Evolutionary conservation across 805 yeast genomes (phyloP), one percentile per base, ranked within the genome.

Genomic region (Yamadazyma takamatsuzukensis): DNA sequence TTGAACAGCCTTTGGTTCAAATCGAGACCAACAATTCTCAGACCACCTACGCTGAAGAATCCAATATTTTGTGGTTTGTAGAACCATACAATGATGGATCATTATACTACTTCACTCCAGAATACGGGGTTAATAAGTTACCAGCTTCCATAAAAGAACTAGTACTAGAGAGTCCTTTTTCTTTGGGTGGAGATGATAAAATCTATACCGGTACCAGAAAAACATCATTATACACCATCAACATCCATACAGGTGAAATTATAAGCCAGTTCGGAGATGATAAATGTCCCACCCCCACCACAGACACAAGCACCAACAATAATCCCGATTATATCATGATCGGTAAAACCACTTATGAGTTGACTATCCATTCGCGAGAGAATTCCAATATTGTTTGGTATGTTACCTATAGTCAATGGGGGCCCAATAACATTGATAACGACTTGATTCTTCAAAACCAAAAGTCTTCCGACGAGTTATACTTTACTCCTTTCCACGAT

Each of bases 41-140:
- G 11, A 24, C 35, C 11, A 25, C 16, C n/a, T n/a, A 25, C 21
- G 13, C 15, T 11, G 18, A 23, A n/a, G 40, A 23, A 36, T 40
- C 58, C 5, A 62, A 61, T 40, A 52, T 60, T 32, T 74, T 81
- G 0, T 84, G 97, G 90, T 80, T 90, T 32, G 90, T 93, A 1
- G 98, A 93, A 46, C 97, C 97, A 0, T 74, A 72, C 43, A 80
- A 79, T 4, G 95, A 84, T 37, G 98, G 98, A 1, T 65, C 80
- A 0, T 64, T 93, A 3, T 89, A 80, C 54, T 86, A 79, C 51
- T 90, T 90, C 57, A 79, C 84, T 11, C 78, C 79, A 12, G 75
- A 74, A 21, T 62, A 60, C 15, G 97, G 97, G 0, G 58, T 93
- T 15, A 86, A 83, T 49, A 82, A 76, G 50, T 67, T 93, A 3